Percentiles rank a stretch among this genome's conserved stretches.
phyloP scores from a whole-genome alignment of 768 basidiomycete species.

The Pleurotus salmoneostramineus region DNA sequence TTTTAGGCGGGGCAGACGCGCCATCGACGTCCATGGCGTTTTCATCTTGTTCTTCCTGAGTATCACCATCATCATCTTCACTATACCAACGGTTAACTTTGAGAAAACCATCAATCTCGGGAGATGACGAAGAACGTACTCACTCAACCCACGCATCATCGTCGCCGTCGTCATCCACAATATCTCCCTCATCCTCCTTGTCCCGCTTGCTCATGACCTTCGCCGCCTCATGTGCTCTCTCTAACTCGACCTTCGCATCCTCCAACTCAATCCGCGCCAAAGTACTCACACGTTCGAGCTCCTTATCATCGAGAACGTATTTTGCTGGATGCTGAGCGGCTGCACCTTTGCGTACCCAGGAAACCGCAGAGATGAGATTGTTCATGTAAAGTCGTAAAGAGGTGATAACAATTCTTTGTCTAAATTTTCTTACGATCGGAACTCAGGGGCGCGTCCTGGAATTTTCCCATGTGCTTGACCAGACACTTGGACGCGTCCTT shows the following conservation, averaged over 20 bases:
- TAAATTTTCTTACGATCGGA: neutral
- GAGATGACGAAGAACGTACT: constrained; percentile 31
- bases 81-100: constrained; percentile 17
- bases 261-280: constrained; percentile 87
- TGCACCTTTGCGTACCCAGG: constrained; percentile 82
- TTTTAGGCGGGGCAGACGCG: constrained; percentile 16
- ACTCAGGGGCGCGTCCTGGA: neutral
- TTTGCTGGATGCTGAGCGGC: constrained; percentile 72
- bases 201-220: constrained; percentile 65
- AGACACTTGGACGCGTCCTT: neutral
- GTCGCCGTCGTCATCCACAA: constrained; percentile 38
- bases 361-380: constrained; percentile 68
- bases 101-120: constrained; percentile 7
- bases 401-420: neutral
- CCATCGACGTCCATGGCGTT: constrained; percentile 46
- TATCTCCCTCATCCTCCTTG: constrained; percentile 65
- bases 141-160: constrained; percentile 85
- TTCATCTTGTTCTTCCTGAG: constrained; percentile 36
- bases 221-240: constrained; percentile 75
- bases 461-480: neutral
- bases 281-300: constrained; percentile 85
- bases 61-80: constrained; percentile 26
- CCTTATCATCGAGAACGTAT: constrained; percentile 87
- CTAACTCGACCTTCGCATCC: constrained; percentile 82
- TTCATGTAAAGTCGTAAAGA: constrained; percentile 51